phyloP scores from a whole-genome alignment of 345 rosid species.

The Citrus hindsii region DNA sequence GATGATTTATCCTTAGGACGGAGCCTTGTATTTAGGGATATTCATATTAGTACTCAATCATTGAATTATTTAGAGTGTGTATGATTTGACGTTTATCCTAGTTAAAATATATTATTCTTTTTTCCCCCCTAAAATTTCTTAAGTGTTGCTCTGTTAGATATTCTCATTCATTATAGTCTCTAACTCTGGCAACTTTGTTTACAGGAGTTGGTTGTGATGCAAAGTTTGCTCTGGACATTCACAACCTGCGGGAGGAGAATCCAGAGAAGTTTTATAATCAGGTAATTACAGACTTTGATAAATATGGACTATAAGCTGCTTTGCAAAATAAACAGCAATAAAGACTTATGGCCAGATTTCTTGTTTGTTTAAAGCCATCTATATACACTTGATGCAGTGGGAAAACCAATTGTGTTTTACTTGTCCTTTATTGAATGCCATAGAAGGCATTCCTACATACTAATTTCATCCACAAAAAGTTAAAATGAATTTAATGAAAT shows the following conservation, averaged over 20 bases:
- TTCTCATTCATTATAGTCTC: not conserved
- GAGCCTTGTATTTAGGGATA: not conserved
- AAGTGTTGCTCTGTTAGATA: not conserved
- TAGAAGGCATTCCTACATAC: not conserved
- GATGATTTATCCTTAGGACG: not conserved
- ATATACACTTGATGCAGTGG: not conserved
- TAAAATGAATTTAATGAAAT: not conserved
- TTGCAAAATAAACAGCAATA: not conserved
- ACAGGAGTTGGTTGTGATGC: conserved; percentile 93
- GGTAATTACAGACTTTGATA: conserved; percentile 32
- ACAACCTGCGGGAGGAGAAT: conserved; percentile 77
- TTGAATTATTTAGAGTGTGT: not conserved
- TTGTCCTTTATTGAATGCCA: not conserved
- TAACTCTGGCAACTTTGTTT: conserved; percentile 1
- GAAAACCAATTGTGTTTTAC: not conserved
- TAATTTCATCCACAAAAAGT: not conserved
- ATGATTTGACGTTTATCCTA: not conserved
- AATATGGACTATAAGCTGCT: conserved; percentile 1
- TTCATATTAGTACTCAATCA: not conserved
- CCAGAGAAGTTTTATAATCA: conserved; percentile 83
- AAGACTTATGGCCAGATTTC: not conserved
- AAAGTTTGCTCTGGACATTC: conserved; percentile 86
- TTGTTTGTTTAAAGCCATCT: not conserved
- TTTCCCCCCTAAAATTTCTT: not conserved
- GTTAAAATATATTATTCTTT: not conserved